Base-by-base conservation (phyloP, 1,284 basidiomycete genomes). In the Sanghuangporus baumii region DNA sequence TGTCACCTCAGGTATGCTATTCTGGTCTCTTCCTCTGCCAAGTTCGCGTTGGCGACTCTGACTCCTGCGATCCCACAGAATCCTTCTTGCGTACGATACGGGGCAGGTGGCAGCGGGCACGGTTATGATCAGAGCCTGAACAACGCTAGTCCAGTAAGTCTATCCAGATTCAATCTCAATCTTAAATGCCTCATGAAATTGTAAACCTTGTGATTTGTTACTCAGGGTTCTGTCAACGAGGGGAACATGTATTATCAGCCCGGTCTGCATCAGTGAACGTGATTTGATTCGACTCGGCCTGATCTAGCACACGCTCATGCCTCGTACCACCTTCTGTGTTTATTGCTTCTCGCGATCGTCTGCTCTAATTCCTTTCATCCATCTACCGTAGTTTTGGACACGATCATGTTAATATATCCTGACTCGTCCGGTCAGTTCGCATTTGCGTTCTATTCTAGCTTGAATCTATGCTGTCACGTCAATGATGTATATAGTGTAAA, bases 201-300 rank as follows among this genome's bases (percentile, higher is more conserved):
- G 2, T 40, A 20, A 50, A 41, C n/a, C 50, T 54, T 58, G 26
- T 46, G 23, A 31, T 52, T 54, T 43, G 23, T 43, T 38, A 26
- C 46, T 56, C 46, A 61, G 60, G 43, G 52, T 61, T 56, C 60
- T 57, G 54, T 47, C 47, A 50, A 40, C 48, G 60, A 46, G 43
- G 20, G 38, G 16, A 40, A 34, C 34, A 61, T 56, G 54, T 61
- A 61, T 40, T 55, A 55, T 54, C 60, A 61, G 31, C 43, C 40
- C 8, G 43, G 47, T 43, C 43, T 40, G 31, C 51, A 55, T 61
- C 60, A 61, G 18, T 57, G 50, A 43, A 48, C 54, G 36, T 38
- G 46, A 36, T 58, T 31, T 26, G 18, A 11, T 52, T 52, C 26
- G 31, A 31, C 14, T 2, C 47, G 9, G 47, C 20, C 9, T 20